A percentile compares a stretch with the other conserved stretches of the same genome.
These are phyloP conservation scores for Alopecurus myosuroides DNA, from an alignment of 176 grass and related monocot species.

Conservation along the genomic window DNA sequence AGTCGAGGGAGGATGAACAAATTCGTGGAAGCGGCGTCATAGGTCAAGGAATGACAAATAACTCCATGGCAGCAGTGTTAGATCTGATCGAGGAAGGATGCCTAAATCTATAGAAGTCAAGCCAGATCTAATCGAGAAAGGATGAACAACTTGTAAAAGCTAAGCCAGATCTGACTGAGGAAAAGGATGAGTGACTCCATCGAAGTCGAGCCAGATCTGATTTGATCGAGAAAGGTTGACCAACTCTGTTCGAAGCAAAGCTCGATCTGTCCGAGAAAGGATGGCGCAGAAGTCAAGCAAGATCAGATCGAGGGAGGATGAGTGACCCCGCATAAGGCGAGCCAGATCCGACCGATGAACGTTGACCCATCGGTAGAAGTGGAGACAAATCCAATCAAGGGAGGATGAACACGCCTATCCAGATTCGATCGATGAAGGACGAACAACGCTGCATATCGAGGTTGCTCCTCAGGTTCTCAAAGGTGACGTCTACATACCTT, in stretches of 20 bases:
- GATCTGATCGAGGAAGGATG: neutral
- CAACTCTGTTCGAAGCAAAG: neutral
- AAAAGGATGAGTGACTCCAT: no score
- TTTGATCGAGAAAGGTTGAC: neutral
- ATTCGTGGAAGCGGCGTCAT: no score
- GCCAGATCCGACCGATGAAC: neutral
- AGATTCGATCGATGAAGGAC: neutral
- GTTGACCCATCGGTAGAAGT: neutral
- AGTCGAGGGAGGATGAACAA: no score
- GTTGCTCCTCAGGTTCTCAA: no score
- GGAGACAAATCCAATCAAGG: neutral
- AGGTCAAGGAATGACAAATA: neutral
- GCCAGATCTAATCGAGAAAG: neutral
- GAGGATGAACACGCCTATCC: neutral
- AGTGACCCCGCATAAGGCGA: rapidly evolving
- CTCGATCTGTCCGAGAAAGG: neutral
- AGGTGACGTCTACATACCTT: no score
- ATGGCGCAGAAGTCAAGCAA: neutral
- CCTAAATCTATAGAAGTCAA: neutral
- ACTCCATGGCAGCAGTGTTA: neutral
- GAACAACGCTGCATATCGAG: no score
- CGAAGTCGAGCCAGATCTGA: neutral
- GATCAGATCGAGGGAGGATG: neutral
- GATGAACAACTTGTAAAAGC: neutral
- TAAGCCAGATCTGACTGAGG: no score